A percentile compares a stretch with the other conserved stretches of the same genome.
These are phyloP conservation scores for Apiotrichum sp. DNA, from an alignment of 1,284 basidiomycete species.

Conservation along the genomic window DNA sequence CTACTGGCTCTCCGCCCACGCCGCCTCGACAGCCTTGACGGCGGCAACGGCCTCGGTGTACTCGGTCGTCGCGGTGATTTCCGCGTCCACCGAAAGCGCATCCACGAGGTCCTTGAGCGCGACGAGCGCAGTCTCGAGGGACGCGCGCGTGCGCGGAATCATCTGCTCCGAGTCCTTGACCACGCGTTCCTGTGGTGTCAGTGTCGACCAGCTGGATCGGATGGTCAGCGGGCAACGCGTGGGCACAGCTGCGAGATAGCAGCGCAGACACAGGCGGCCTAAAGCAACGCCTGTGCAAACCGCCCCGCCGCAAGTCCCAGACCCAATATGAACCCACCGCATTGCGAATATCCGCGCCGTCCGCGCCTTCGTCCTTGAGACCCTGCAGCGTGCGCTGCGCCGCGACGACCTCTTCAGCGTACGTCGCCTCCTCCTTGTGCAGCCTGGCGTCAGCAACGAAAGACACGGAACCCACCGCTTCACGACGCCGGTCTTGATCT, in stretches of 20 bases:
- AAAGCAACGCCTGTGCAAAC: neutral
- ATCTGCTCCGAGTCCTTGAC: slow-evolving; percentile 73
- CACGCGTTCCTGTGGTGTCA: slow-evolving; percentile 57
- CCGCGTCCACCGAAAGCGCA: slow-evolving; percentile 20
- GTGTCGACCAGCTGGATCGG: neutral
- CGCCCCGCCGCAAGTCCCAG: neutral
- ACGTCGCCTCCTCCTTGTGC: slow-evolving; percentile 64
- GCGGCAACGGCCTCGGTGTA: slow-evolving; percentile 22
- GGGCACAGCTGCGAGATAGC: too few species aligned
- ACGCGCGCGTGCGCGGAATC: slow-evolving; percentile 61
- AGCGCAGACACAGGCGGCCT: too few species aligned
- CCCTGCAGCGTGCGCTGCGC: slow-evolving; percentile 59
- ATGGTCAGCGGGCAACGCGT: too few species aligned
- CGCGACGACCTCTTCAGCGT: slow-evolving; percentile 62
- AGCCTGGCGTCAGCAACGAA: slow-evolving; percentile 51
- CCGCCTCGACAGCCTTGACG: slow-evolving; percentile 24
- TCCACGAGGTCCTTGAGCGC: slow-evolving; percentile 63
- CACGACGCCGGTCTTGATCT: slow-evolving; percentile 68
- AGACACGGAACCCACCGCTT: slow-evolving; percentile 57
- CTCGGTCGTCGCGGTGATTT: slow-evolving; percentile 20
- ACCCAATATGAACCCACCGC: slow-evolving; percentile 54
- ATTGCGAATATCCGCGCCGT: slow-evolving; percentile 75
- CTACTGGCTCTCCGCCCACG: slow-evolving; percentile 10
- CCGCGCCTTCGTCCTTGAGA: slow-evolving; percentile 58
- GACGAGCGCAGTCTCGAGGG: slow-evolving; percentile 58